These are phyloP conservation scores for Gliomastix tumulicola DNA, from an alignment of 2,329 filamentous ascomycete species.

Conservation along the genomic window DNA sequence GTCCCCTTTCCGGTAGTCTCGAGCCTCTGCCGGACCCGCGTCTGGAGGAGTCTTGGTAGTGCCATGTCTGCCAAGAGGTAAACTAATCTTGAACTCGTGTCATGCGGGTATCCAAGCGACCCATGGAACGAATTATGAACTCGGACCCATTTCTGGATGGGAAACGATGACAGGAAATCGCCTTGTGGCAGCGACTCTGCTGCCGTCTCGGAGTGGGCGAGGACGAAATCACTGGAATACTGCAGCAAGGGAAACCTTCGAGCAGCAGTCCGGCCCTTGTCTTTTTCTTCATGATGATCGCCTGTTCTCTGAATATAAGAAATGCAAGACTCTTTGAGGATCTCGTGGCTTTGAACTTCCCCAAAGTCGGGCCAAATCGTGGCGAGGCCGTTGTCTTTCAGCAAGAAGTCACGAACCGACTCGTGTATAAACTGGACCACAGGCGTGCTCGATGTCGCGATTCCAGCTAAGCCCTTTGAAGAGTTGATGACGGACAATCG, in stretches of 20 bases:
- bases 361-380: background rate
- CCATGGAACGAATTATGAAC: background rate
- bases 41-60: too few species aligned
- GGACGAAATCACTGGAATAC: background rate
- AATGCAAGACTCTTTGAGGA: background rate
- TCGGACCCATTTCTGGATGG: background rate
- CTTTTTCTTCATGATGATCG: too few species aligned
- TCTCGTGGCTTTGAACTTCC: background rate
- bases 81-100: too few species aligned
- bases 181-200: background rate
- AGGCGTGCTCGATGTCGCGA: slow-evolving; percentile 13
- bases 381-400: slow-evolving; percentile 14
- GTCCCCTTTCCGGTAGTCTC: too few species aligned
- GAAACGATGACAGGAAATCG: background rate
- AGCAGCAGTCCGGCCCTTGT: background rate
- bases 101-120: too few species aligned
- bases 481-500: slow-evolving; percentile 13
- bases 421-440: slow-evolving; percentile 39
- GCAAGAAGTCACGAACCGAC: slow-evolving; percentile 35
- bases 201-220: background rate
- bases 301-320: too few species aligned
- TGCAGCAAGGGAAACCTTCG: background rate
- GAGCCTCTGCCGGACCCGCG: too few species aligned
- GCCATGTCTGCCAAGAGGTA: too few species aligned
- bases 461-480: slow-evolving; percentile 36